Percentiles rank a stretch among this genome's conserved stretches.
These are phyloP conservation scores for Botrytis fragariae DNA, from an alignment of 2,329 filamentous ascomycete species.

Conservation along the genomic window DNA sequence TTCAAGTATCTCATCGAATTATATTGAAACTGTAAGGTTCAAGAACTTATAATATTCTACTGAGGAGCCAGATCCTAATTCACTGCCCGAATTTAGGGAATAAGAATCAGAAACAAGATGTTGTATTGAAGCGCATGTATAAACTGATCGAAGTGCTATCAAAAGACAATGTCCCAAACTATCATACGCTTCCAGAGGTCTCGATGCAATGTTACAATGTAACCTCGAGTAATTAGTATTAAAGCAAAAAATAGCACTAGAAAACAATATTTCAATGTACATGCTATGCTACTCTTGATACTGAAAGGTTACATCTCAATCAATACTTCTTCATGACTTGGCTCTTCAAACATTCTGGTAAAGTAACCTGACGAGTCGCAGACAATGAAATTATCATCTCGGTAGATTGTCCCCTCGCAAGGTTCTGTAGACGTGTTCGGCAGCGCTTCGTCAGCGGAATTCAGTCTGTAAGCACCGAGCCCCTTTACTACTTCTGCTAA, in stretches of 20 bases:
- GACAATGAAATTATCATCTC: not conserved
- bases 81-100: not conserved
- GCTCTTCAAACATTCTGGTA: not conserved
- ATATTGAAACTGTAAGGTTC: not conserved
- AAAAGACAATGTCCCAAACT: not conserved
- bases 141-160: not conserved
- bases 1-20: not conserved
- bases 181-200: not conserved
- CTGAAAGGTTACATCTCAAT: not conserved
- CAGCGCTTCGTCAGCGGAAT: too few relatives aligned
- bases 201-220: not conserved
- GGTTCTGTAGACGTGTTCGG: not conserved
- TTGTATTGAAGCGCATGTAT: not conserved
- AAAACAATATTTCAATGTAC: not conserved
- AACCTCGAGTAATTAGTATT: not conserved
- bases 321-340: not conserved
- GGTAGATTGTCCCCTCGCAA: not conserved
- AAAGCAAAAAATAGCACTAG: not conserved
- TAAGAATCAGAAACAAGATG: not conserved
- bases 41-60: not conserved
- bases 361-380: not conserved
- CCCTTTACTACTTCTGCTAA: not conserved
- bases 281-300: too few relatives aligned
- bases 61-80: rapidly evolving
- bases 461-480: too few relatives aligned